Percentiles rank a stretch among this genome's conserved stretches.
These are phyloP conservation scores for Fusarium sarcochroum DNA, from an alignment of 2,329 filamentous ascomycete genomes.

Conservation along the genomic window DNA sequence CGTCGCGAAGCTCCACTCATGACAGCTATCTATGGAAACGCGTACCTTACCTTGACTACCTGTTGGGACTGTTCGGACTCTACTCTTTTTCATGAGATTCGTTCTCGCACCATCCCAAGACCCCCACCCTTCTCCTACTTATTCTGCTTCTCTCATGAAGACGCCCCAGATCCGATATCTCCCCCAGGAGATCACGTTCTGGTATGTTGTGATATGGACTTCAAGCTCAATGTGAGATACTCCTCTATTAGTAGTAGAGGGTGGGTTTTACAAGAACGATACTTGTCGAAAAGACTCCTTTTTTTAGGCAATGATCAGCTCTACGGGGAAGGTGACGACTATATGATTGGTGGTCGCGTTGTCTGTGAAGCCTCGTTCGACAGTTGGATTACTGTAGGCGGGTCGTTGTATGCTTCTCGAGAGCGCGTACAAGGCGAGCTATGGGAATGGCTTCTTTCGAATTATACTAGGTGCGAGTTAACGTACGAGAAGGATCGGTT, in stretches of 20 bases:
- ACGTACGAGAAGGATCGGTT: background rate
- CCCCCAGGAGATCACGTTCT: background rate
- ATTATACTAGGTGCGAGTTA: background rate
- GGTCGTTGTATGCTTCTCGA: background rate
- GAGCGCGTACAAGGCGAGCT: rapidly evolving
- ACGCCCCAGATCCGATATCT: too few species aligned
- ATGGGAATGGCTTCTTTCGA: rapidly evolving
- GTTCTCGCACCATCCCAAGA: background rate
- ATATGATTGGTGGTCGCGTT: rapidly evolving
- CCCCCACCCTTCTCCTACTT: rapidly evolving
- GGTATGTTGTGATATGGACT: rapidly evolving
- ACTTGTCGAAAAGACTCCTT: background rate
- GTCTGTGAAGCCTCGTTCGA: background rate
- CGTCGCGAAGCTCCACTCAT: background rate
- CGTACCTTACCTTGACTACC: background rate
- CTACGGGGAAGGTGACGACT: background rate
- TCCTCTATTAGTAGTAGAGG: background rate
- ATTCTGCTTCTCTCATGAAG: too few species aligned
- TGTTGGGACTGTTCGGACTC: background rate
- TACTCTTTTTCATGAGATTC: rapidly evolving
- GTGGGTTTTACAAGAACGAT: background rate
- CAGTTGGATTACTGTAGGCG: too few species aligned
- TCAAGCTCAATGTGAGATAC: rapidly evolving
- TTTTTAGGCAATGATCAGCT: background rate
- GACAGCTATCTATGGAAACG: background rate